Percentiles rank a stretch among this genome's conserved stretches.
Evolutionary conservation across 2,329 filamentous ascomycete species (phyloP).

Genomic region (Pseudonectria foliicola): DNA sequence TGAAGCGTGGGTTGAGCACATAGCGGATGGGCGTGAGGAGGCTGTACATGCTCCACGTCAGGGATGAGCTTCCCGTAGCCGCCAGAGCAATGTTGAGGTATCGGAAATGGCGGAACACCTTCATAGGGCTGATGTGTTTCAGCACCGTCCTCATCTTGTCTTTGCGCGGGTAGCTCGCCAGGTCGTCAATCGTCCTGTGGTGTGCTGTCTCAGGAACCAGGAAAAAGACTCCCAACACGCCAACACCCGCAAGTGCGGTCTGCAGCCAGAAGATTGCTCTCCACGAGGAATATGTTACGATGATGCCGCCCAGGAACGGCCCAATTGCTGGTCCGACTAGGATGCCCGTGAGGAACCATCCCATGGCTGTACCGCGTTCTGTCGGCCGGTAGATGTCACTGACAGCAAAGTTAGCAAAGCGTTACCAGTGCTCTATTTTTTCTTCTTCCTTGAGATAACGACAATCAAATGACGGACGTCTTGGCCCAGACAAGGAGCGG

Average conservation of each 20-base stretch:
- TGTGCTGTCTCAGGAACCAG: conserved; percentile 69
- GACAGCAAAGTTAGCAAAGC: conserved; percentile 7
- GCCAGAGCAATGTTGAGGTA: conserved; percentile 63
- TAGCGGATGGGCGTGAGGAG: conserved; percentile 62
- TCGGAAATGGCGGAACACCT: conserved; percentile 55
- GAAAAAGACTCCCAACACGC: conserved; percentile 53
- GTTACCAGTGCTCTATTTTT: background rate
- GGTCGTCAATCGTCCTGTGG: conserved; percentile 53
- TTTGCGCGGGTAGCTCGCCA: conserved; percentile 44
- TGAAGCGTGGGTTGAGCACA: conserved; percentile 66
- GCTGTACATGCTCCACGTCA: conserved; percentile 67
- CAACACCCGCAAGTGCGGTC: conserved; percentile 56
- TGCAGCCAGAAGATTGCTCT: conserved; percentile 73
- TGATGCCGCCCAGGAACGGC: conserved; percentile 65
- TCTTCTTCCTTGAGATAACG: too few relatives aligned
- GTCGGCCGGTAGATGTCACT: conserved; percentile 57
- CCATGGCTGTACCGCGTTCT: conserved; percentile 63
- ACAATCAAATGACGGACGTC: too few relatives aligned
- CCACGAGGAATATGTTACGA: conserved; percentile 69
- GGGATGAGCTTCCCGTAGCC: conserved; percentile 47
- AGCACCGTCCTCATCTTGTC: conserved; percentile 49
- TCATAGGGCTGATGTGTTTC: conserved; percentile 59
- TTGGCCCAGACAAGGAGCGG: background rate
- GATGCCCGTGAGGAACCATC: conserved; percentile 66
- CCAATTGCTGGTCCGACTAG: conserved; percentile 66